A percentile compares a stretch with the other conserved stretches of the same genome.
Conservation (phyloP, 768 basidiomycete genomes). For the Epithele typhae region DNA sequence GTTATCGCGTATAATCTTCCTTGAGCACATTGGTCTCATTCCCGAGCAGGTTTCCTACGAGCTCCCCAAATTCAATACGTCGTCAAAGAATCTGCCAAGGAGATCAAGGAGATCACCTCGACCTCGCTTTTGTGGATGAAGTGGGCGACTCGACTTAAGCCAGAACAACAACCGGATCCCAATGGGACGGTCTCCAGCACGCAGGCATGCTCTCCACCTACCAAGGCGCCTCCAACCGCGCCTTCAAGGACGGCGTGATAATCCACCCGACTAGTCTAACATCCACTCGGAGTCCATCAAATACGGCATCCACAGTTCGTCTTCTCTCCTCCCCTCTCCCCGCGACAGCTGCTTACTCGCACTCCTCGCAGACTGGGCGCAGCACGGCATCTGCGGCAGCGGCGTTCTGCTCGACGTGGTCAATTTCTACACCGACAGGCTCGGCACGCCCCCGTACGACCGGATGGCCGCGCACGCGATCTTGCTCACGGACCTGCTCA, state of each 20-base stretch:
- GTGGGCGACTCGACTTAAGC: slow-evolving; percentile 28
- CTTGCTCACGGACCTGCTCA: slow-evolving; percentile 50
- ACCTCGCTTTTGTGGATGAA: slow-evolving; percentile 23
- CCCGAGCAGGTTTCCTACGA: too few species aligned
- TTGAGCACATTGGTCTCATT: too few species aligned
- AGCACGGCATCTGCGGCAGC: slow-evolving; percentile 65
- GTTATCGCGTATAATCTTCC: too few species aligned
- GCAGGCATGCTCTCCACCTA: too few species aligned
- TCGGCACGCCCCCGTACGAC: slow-evolving; percentile 48
- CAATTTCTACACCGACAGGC: slow-evolving; percentile 39
- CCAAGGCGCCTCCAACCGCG: slow-evolving; percentile 42
- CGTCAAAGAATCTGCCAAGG: slow-evolving; percentile 50
- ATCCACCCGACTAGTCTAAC: slow-evolving; percentile 39
- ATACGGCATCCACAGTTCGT: slow-evolving; percentile 66
- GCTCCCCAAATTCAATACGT: too few species aligned
- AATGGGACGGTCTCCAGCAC: slow-evolving; percentile 67
- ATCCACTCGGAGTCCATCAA: slow-evolving; percentile 41
- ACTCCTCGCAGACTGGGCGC: slow-evolving; percentile 56
- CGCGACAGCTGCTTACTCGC: neutral
- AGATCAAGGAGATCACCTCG: slow-evolving; percentile 37
- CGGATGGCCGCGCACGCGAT: slow-evolving; percentile 57
- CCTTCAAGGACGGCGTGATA: slow-evolving; percentile 56
- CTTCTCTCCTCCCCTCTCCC: neutral
- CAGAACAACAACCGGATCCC: slow-evolving; percentile 68
- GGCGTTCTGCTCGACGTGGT: slow-evolving; percentile 67